Conservation (phyloP, 106 monocot genomes). For the Apostasia ramifera region DNA sequence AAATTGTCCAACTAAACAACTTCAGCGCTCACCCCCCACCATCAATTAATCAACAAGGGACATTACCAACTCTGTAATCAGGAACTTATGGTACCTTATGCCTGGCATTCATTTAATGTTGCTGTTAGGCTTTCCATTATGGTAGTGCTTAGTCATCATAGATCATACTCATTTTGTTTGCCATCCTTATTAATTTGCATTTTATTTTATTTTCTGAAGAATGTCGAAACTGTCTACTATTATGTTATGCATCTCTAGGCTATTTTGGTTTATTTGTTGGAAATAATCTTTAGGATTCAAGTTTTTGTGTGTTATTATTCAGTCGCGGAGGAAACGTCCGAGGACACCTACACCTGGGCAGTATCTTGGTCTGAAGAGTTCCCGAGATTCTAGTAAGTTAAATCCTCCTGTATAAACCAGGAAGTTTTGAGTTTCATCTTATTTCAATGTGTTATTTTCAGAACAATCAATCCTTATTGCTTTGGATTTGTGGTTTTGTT, state of each 20-base stretch:
- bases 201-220: not conserved
- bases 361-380: slow-evolving; percentile 77
- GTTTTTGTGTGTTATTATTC: slow-evolving; percentile 13
- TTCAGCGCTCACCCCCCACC: slow-evolving; percentile 62
- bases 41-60: slow-evolving; percentile 88
- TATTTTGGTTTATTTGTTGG: not conserved
- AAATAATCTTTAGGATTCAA: slow-evolving; percentile 5
- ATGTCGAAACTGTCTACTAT: not conserved
- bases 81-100: slow-evolving; percentile 59
- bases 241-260: not conserved
- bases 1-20: slow-evolving; percentile 79
- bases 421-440: no score
- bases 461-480: no score
- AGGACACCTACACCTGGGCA: slow-evolving; percentile 88
- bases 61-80: slow-evolving; percentile 53
- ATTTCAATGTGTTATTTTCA: no score
- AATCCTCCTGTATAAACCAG: not conserved
- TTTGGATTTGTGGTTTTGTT: no score
- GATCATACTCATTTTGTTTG: not conserved
- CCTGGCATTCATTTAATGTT: slow-evolving; percentile 30
- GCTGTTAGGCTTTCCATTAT: slow-evolving; percentile 23
- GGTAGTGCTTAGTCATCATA: slow-evolving; percentile 11
- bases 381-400: slow-evolving; percentile 37
- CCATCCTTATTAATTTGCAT: not conserved
- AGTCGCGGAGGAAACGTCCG: slow-evolving; percentile 74